Evolutionary conservation across 2,329 filamentous ascomycete genomes (phyloP), one percentile per base, ranked within the genome.

Genomic region (Alternaria alternata): DNA sequence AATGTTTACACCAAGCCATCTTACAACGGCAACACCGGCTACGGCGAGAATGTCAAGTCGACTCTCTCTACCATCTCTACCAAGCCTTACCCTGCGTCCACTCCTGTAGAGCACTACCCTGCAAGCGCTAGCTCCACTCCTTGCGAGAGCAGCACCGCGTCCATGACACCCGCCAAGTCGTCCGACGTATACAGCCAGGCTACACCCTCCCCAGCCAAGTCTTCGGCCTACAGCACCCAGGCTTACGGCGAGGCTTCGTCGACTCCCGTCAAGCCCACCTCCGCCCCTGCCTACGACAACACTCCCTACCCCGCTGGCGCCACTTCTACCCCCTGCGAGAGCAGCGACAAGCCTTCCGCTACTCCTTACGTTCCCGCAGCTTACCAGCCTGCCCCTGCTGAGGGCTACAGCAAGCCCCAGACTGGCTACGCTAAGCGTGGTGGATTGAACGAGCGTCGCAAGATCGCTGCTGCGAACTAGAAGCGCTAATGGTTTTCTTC

Each of bases 381-480:
- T 3, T 49, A 49, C 20, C 32, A 34, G 20, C 32, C 46, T 26
- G 20, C 46, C 14, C 54, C 54, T 43, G 28, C 39, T 14, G 38
- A 57, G 46, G 26, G 47, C 18, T 57, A 57, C 30, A 30, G 39
- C n/a, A 51, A 57, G n/a, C 32, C 54, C 41, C 41, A 39, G 22
- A 32, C 46, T 30, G 66, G 65, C n/a, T 71, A 67, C 42, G 54
- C 63, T 26, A 70, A 67, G 62, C 68, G 69, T 43, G 62, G 68
- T 54, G 68, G 65, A 52, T 58, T 72, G 49, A 60, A 70, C 24
- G 56, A 68, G 62, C 68, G 68, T 52, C 65, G 69, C 51, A 66
- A 64, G 46, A 16, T 42, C 12, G 39, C 20, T 24, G 61, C 62
- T n/a, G 54, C 32, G 20, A 34, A 49, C 18, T 49, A 49, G 9